Evolutionary conservation across 495 filamentous ascomycete genomes (phyloP), one percentile per base, ranked within the genome.

Genomic region (Aeminium ludgeri): DNA sequence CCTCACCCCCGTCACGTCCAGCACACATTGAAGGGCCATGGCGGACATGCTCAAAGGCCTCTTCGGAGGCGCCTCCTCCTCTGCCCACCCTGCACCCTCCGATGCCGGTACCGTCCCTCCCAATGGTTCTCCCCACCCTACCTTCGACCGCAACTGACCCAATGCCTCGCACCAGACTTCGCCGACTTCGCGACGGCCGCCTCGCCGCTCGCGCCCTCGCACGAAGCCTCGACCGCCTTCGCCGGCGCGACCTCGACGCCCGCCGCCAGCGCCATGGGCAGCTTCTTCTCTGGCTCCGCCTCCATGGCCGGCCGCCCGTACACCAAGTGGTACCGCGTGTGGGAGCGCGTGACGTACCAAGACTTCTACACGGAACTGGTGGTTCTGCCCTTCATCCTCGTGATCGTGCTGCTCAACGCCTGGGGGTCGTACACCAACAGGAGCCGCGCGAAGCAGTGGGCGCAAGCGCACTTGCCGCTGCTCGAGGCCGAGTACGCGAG

Each of bases 241-340:
- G 56, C 60, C 34, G 66, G 63, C 35, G 60, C 65, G 20, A 56
- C 64, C 38, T 62, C 66, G 48, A 63, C 66, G 27, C 61, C 70
- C 38, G 69, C 66, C 38, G 51, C 58, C 8, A 50, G 43, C 40
- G 17, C 37, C 3, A 15, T 30, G 4, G 41, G 32, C 41, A 18
- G 19, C 33, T n/a, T 45, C 40, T 10, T 17, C 43, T 11, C 46
- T 0, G 29, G 36, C 20, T 20, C 36, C 30, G 18, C 33, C 20
- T 16, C 43, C 12, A 35, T 20, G 17, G 36, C 41, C 6, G 64
- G 43, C 40, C 53, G 54, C 19, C 74, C 82, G 10, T 92, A 80
- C 59, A 93, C 89, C 32, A 83, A 82, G 65, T 96, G 89, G 89
- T 97, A 96, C 64, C 82, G 84, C 28, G 66, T 97, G 20, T 89